Base-by-base conservation (phyloP, 2,329 filamentous ascomycete genomes). In the Ophiocordyceps camponoti-saundersi region DNA sequence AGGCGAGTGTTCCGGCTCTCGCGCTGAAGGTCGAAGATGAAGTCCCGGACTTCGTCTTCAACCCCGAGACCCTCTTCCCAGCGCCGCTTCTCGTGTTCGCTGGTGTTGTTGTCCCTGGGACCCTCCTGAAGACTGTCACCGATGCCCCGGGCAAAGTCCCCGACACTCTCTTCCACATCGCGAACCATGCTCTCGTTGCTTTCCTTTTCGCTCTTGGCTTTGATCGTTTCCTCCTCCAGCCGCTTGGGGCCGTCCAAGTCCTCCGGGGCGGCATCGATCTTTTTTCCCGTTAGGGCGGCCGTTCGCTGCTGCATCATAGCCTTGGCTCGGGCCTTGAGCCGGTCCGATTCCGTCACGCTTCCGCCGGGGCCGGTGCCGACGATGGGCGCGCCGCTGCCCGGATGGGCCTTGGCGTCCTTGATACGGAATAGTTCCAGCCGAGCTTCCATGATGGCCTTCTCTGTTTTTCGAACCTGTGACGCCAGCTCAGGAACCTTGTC, bases 221-320 rank as follows among this genome's bases (percentile, higher is more conserved):
- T 82, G 51, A 84, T 79, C 54, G 72, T 92, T 65, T 98, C 90
- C 54, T 93, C 85, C 61, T 96, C 92, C 16, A 96, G 65, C 32
- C 92, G 79, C 65, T 87, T 85, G 44, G 88, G 80, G 3, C 85
- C 86, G 52, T 85, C 85, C 23, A 75, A 73, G 52, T 89, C 82
- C 53, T 93, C 85, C 50, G 81, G 75, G 43, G 68, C 69, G 2
- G 70, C 63, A 36, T 85, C 79, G 44, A 82, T 68, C 59, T 89
- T 88, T 63, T 82, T 87, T 48, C 92, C 92, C 21, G 88, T 87
- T 52, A 98, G 68, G 18, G 92, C 90, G 48, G 92, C 92, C 54
- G 92, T 89, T 49, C 92, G 83, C 58, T 95, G 89, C 66, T 96
- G 90, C 92, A 98, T 98, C 80, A 95, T 94, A 39, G 90, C 90